Evolutionary conservation across 2,329 filamentous ascomycete species (phyloP).

Genomic region (Diaporthe citri): DNA sequence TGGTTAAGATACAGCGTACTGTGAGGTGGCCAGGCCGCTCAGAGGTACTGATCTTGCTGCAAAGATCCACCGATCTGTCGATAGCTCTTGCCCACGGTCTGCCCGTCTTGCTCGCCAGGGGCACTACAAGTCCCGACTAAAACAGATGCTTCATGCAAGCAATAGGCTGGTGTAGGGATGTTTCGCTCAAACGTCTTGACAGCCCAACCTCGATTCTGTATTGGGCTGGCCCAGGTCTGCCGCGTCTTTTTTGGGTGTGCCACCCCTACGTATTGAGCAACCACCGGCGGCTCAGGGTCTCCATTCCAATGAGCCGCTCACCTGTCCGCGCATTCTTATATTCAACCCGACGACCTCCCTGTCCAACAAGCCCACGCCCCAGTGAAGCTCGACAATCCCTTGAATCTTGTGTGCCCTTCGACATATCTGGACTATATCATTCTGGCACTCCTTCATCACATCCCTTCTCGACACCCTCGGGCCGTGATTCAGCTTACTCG

Average conservation of each 20-base stretch:
- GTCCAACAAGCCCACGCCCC: constrained; percentile 15
- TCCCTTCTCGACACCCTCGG: constrained; percentile 34
- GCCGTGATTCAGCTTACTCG: constrained; percentile 22
- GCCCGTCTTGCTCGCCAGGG: constrained; percentile 28
- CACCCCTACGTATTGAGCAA: constrained; percentile 40
- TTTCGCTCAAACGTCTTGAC: constrained; percentile 38
- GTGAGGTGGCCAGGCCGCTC: constrained; percentile 4
- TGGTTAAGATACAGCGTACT: constrained; percentile 20
- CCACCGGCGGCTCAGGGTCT: constrained; percentile 36
- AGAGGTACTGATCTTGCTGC: constrained; percentile 26
- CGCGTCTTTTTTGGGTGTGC: constrained; percentile 36
- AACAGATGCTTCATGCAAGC: constrained; percentile 41
- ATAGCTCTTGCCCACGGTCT: constrained; percentile 31
- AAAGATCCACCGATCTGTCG: constrained; percentile 31
- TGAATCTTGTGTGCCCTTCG: constrained; percentile 16
- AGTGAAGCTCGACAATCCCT: constrained; percentile 35
- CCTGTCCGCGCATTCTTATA: constrained; percentile 35
- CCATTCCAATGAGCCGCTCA: constrained; percentile 40
- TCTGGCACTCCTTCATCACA: constrained; percentile 29
- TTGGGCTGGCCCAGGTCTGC: constrained; percentile 30
- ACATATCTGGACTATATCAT: constrained; percentile 33
- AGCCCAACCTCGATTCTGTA: constrained; percentile 33
- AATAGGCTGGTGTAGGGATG: constrained; percentile 41
- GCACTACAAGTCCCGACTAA: constrained; percentile 35
- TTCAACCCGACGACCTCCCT: constrained; percentile 31